These are phyloP conservation scores for Arthroderma sp. DNA, from an alignment of 2,329 filamentous ascomycete species.

Conservation along the genomic window DNA sequence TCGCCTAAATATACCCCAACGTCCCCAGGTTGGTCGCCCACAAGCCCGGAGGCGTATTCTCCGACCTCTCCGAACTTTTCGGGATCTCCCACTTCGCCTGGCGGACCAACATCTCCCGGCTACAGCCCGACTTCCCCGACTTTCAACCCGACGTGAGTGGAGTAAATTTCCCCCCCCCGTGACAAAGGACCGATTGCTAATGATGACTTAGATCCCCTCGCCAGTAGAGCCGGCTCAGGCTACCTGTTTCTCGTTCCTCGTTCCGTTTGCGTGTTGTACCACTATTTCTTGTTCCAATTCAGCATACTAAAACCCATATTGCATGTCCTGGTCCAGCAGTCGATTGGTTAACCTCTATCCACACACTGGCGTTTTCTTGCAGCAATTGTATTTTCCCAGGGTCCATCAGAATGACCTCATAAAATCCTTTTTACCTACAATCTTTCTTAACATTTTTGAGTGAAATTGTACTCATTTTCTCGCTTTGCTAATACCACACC, in stretches of 20 bases:
- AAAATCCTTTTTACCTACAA: slow-evolving; percentile 3
- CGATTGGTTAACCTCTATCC: slow-evolving; percentile 8
- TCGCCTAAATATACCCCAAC: slow-evolving; percentile 44
- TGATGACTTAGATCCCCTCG: slow-evolving; percentile 24
- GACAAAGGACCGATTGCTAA: background rate
- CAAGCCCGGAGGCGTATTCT: slow-evolving; percentile 36
- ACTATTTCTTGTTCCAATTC: slow-evolving; percentile 17
- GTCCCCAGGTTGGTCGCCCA: slow-evolving; percentile 38
- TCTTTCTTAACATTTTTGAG: background rate
- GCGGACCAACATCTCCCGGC: slow-evolving; percentile 28
- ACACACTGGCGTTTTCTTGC: slow-evolving; percentile 7
- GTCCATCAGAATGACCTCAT: slow-evolving; percentile 5
- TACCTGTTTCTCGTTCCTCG: slow-evolving; percentile 1
- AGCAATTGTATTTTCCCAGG: slow-evolving; percentile 2
- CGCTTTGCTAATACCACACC: background rate
- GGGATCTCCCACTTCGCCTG: slow-evolving; percentile 31
- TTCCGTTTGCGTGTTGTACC: slow-evolving; percentile 20
- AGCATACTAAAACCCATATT: slow-evolving; percentile 1
- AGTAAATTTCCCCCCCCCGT: background rate
- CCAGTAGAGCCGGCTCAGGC: slow-evolving; percentile 19
- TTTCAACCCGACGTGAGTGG: slow-evolving; percentile 30
- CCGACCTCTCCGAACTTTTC: slow-evolving; percentile 38
- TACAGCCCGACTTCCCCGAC: slow-evolving; percentile 34
- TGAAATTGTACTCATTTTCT: slow-evolving; percentile 2
- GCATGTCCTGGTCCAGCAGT: background rate